Evolutionary conservation across 306 rosid species (phyloP), one percentile per base, ranked within the genome.

Genomic region (Begonia masoniana): DNA sequence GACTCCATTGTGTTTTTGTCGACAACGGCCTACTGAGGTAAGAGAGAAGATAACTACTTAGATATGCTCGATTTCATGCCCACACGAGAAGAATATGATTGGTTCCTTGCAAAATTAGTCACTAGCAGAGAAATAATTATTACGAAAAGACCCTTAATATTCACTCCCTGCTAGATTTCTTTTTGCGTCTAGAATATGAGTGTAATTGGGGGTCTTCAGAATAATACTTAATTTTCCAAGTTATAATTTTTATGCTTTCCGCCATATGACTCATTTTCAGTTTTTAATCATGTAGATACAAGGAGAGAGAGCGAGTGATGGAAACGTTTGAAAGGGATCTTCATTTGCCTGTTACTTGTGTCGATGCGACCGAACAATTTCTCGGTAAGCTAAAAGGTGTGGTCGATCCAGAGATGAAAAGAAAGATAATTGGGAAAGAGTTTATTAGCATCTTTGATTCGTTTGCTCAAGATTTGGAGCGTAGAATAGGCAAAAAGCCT

Each of bases 1-100:
- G 97, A 71, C 97, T 85, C 70, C 96, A 91, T 62, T 91, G 97
- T 70, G 65, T 91, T 35, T 91, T 91, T 64, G 97, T 91, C 2
- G 97, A 91, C 74, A 91, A 91, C 64, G 97, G 96, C 60, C 61
- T 91, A 51, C 85, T 91, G 58, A 91, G 96, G 96, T 81, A 67
- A 65, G 71, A 12, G 54, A 46, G 48, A 11, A 4, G 54, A 24
- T 54, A 5, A 54, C 36, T 4, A 4, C 7, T 6, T 26, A 26
- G 5, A 26, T 26, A 26, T 26, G 36, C 36, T 26, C 4, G 31
- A 24, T 24, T n/a, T n/a, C n/a, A n/a, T n/a, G n/a, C n/a, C n/a
- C n/a, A n/a, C n/a, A n/a, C n/a, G n/a, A n/a, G n/a, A n/a, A n/a
- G n/a, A n/a, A n/a, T n/a, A n/a, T n/a, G n/a, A n/a, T n/a, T n/a